Evolutionary conservation across 768 basidiomycete genomes (phyloP).

Genomic region (Pleurotus giganteus): DNA sequence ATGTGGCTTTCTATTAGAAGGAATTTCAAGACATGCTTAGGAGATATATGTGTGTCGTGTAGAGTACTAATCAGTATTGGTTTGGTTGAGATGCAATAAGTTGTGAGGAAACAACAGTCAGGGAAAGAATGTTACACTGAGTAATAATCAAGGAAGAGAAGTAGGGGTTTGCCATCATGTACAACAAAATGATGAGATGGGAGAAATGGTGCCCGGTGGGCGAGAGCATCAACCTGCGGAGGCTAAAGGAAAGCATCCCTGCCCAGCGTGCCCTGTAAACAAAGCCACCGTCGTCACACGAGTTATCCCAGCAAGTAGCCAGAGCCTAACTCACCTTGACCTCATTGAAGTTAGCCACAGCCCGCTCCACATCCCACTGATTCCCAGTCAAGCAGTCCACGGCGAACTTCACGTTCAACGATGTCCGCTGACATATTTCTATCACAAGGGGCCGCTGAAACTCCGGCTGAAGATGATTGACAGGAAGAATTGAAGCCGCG

Average conservation of each 20-base stretch:
- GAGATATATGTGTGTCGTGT: not conserved
- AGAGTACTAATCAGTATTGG: not conserved
- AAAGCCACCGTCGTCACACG: conserved; percentile 16
- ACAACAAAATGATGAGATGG: not conserved
- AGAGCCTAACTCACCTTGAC: conserved; percentile 67
- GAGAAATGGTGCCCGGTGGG: too few species aligned
- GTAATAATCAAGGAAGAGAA: not conserved
- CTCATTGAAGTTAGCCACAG: conserved; percentile 82
- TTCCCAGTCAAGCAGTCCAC: conserved; percentile 86
- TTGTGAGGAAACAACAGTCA: not conserved
- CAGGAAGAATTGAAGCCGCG: not conserved
- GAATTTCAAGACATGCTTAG: not conserved
- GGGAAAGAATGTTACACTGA: conserved; percentile 5
- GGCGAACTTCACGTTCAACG: conserved; percentile 76
- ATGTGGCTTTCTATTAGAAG: not conserved
- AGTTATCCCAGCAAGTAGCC: conserved; percentile 4
- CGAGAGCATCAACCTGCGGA: not conserved
- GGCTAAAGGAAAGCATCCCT: conserved; percentile 53
- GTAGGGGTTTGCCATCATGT: not conserved
- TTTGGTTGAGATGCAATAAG: not conserved
- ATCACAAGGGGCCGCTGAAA: conserved; percentile 68
- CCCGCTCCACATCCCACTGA: conserved; percentile 78
- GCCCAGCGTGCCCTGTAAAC: conserved; percentile 42
- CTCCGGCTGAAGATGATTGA: conserved; percentile 50
- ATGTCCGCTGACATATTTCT: conserved; percentile 69